Percentiles rank a stretch among this genome's conserved stretches.
Conservation (phyloP, 495 filamentous ascomycete genomes). For the Penicillium mononematosum region DNA sequence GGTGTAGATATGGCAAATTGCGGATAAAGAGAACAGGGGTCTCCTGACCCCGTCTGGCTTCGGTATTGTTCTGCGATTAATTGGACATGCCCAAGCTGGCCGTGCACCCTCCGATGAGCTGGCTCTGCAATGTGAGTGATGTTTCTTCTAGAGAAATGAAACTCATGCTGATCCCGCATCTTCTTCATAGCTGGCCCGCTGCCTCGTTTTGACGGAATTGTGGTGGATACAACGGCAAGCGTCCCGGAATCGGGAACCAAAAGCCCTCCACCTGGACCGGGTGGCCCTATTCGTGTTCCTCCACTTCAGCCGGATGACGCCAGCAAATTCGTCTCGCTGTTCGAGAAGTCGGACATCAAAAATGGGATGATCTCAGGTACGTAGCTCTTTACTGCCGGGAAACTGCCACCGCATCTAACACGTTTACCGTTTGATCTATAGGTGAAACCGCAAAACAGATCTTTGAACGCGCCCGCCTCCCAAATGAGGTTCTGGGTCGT, state of each 20-base stretch:
- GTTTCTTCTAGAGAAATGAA: not conserved
- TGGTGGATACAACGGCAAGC: slow-evolving; percentile 44
- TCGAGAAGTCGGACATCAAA: slow-evolving; percentile 79
- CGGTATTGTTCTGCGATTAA: slow-evolving; percentile 84
- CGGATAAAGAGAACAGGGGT: slow-evolving; percentile 92
- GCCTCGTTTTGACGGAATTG: slow-evolving; percentile 80
- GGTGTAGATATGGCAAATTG: slow-evolving; percentile 94
- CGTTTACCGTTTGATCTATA: slow-evolving; percentile 20
- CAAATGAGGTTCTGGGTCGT: slow-evolving; percentile 84
- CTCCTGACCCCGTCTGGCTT: slow-evolving; percentile 90
- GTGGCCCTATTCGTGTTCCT: slow-evolving; percentile 80
- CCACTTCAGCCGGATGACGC: slow-evolving; percentile 87
- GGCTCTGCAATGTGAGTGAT: slow-evolving; percentile 58
- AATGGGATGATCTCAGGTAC: slow-evolving; percentile 78
- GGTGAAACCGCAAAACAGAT: slow-evolving; percentile 88
- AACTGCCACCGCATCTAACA: not conserved
- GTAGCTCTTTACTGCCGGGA: slow-evolving; percentile 5
- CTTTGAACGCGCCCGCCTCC: slow-evolving; percentile 86
- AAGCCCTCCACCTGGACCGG: slow-evolving; percentile 63
- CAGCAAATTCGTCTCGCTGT: slow-evolving; percentile 77
- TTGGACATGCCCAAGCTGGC: slow-evolving; percentile 90
- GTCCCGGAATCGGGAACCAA: slow-evolving; percentile 42
- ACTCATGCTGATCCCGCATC: slow-evolving; percentile 18
- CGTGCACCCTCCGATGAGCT: slow-evolving; percentile 77
- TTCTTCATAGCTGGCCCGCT: slow-evolving; percentile 69